These are phyloP conservation scores for Dentipellis sp. DNA, from an alignment of 768 basidiomycete genomes.

Conservation along the genomic window DNA sequence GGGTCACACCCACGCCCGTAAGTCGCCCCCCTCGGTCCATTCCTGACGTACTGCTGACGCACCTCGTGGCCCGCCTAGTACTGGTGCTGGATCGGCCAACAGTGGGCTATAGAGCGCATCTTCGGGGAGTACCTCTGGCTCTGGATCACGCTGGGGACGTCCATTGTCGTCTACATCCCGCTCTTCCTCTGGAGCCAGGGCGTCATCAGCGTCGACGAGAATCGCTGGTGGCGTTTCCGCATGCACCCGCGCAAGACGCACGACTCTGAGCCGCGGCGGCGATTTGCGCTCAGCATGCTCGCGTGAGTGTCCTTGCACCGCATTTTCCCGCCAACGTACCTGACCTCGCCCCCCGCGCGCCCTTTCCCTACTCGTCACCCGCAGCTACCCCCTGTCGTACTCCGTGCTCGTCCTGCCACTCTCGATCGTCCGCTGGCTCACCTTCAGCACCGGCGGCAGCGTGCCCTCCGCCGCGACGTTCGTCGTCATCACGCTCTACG, in stretches of 20 bases:
- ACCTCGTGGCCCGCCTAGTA: slow-evolving; percentile 11
- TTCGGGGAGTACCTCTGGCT: slow-evolving; percentile 37
- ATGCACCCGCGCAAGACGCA: slow-evolving; percentile 4
- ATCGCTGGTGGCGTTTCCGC: slow-evolving; percentile 27
- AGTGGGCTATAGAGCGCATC: slow-evolving; percentile 23
- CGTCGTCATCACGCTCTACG: slow-evolving; percentile 22
- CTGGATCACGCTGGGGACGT: slow-evolving; percentile 30
- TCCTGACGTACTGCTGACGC: not conserved
- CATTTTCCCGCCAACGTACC: not conserved
- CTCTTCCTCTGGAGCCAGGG: slow-evolving; percentile 29
- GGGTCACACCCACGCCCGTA: slow-evolving; percentile 28
- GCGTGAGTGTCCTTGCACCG: slow-evolving; percentile 16
- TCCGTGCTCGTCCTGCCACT: slow-evolving; percentile 29
- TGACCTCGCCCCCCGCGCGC: not conserved
- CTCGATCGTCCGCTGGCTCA: slow-evolving; percentile 31
- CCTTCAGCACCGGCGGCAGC: slow-evolving; percentile 13
- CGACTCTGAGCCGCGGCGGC: slow-evolving; percentile 1
- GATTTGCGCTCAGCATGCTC: slow-evolving; percentile 13
- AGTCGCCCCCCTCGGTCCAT: not conserved
- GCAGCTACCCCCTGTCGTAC: slow-evolving; percentile 31
- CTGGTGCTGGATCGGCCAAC: slow-evolving; percentile 36
- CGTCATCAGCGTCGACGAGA: slow-evolving; percentile 22
- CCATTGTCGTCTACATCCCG: slow-evolving; percentile 25
- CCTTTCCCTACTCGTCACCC: not conserved
- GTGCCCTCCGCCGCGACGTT: slow-evolving; percentile 26